A percentile compares a stretch with the other conserved stretches of the same genome.
Conservation (phyloP, 192 early-diverging fungal genomes). For the Podila epigama region DNA sequence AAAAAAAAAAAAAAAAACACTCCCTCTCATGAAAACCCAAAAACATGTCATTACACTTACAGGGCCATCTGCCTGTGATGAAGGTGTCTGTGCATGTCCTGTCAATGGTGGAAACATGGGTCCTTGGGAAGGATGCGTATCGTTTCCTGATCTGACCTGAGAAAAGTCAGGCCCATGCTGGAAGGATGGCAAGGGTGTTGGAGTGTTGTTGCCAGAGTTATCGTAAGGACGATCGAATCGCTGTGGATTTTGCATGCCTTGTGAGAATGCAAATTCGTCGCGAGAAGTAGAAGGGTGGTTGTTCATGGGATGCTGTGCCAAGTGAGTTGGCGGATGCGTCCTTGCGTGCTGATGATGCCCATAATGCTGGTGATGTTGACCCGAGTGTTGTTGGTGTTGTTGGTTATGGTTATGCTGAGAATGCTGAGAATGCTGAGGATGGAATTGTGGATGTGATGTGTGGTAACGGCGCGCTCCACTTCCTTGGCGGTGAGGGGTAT, state of each 20-base stretch:
- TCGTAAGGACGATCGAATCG: constrained; percentile 22
- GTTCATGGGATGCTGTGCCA: constrained; percentile 8
- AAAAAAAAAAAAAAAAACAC: constrained; percentile 3
- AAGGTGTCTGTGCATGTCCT: not conserved
- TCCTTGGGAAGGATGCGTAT: no score
- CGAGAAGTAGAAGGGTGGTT: constrained; percentile 9
- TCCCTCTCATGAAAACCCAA: not conserved
- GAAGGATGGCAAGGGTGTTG: constrained; percentile 2
- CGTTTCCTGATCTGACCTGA: no score
- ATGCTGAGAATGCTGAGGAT: no score
- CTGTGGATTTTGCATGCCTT: constrained; percentile 7
- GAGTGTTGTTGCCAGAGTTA: not conserved
- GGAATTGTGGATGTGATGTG: no score
- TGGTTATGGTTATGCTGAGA: constrained; percentile 4
- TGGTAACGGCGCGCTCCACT: constrained; percentile 4
- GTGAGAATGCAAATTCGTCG: constrained; percentile 30
- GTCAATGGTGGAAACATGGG: not conserved
- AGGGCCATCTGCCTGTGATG: constrained; percentile 14
- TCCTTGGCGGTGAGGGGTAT: not conserved
- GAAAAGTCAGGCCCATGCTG: constrained; percentile 12
- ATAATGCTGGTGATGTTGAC: constrained; percentile 34
- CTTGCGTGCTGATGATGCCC: constrained; percentile 29
- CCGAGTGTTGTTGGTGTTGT: constrained; percentile 5
- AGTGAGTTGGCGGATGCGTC: constrained; percentile 30
- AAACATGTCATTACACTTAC: constrained; percentile 7